phyloP scores from a whole-genome alignment of 2,329 filamentous ascomycete species.

The Fusarium ramigenum region DNA sequence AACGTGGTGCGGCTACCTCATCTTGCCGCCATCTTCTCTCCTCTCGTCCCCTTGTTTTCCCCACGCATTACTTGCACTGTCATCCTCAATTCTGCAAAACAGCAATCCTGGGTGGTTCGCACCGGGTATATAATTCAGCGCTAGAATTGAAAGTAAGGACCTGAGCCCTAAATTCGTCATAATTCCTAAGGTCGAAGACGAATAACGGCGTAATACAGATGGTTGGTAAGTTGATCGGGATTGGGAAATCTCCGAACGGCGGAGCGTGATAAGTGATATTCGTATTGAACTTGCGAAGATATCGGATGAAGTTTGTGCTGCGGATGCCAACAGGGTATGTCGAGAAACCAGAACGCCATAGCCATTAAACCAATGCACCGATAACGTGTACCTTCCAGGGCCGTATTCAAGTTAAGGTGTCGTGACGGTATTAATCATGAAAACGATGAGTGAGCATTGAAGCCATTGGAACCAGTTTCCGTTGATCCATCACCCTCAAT shows the following conservation, averaged over 20 bases:
- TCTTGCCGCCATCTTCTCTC: not conserved
- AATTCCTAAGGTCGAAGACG: constrained; percentile 15
- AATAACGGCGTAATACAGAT: not conserved
- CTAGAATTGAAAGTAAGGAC: constrained; percentile 38
- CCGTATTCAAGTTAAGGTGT: constrained; percentile 43
- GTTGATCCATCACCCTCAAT: constrained; percentile 87
- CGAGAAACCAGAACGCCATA: constrained; percentile 49
- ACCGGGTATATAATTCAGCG: constrained; percentile 43
- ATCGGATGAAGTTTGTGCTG: constrained; percentile 19
- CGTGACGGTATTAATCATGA: constrained; percentile 42
- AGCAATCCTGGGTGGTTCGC: constrained; percentile 30
- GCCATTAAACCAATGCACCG: constrained; percentile 45
- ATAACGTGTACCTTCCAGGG: constrained; percentile 30
- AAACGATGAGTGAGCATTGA: constrained; percentile 36
- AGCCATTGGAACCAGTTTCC: constrained; percentile 65
- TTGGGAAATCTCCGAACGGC: not conserved
- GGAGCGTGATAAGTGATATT: constrained; percentile 2
- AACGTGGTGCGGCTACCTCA: constrained; percentile 20
- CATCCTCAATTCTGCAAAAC: constrained; percentile 26
- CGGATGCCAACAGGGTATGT: constrained; percentile 31
- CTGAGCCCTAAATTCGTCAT: constrained; percentile 22
- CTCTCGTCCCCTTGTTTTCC: not conserved
- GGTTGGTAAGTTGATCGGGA: not conserved
- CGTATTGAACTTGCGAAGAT: constrained; percentile 16
- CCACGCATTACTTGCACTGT: constrained; percentile 26